Evolutionary conservation across 495 filamentous ascomycete species (phyloP), one percentile per base, ranked within the genome.

Genomic region (Penicillium silybi): DNA sequence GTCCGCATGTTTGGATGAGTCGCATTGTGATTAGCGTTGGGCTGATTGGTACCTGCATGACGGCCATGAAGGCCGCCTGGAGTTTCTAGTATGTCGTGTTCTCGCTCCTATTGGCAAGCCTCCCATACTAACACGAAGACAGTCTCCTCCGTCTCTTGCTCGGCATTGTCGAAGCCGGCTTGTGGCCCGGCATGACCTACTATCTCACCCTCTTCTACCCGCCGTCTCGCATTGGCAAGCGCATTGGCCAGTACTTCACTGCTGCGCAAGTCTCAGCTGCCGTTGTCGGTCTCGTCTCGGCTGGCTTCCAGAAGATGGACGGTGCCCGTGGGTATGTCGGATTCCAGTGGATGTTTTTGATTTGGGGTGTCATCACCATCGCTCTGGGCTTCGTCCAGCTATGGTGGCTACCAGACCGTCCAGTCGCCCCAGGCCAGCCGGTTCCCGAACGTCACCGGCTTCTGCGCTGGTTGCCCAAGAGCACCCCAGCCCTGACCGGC

Each of bases 101-200:
- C 8, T 18, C 22, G 39, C 20, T 19, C 35, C 7, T 50, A 23
- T 22, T 51, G 19, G 26, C 32, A 13, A 1, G 1, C 10, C 19
- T 11, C 15, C 22, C 13, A 6, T n/a, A 18, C 16, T 39, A 39
- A 39, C 41, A 3, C 6, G 15, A 7, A 17, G 17, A 6, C 11
- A 88, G 85, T 57, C 77, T 95, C 25, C 77, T 96, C 4, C 85
- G 91, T n/a, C 82, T 95, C 41, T 76, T 96, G 7, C 78, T 95
- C 13, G 91, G 91, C 38, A 78, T 95, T 46, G 90, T 95, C 17
- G 91, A 89, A 61, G 90, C 91, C 9, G 91, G 91, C 16, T 90
- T 96, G 84, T 95, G 91, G 90, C 91, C 91, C 2, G 91, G 91
- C 34, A 95, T 96, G 90, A 81, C 90, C 17, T 95, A 93, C 68